Percentiles rank a stretch among this genome's conserved stretches.
Conservation (phyloP, 768 basidiomycete genomes). For the Lactifluus pinguis region DNA sequence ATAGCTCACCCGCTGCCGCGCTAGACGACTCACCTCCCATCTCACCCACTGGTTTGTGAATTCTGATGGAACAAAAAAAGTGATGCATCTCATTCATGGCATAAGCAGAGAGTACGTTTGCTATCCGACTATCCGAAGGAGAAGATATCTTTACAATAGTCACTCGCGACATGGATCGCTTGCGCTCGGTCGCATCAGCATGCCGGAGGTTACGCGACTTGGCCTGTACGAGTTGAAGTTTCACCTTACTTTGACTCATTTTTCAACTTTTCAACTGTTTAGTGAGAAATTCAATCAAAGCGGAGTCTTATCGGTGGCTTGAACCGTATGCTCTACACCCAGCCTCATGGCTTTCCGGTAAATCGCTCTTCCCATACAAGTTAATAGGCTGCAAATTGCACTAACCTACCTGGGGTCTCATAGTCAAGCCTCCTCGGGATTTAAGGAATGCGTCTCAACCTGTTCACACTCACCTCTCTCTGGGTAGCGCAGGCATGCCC, state of each 20-base stretch:
- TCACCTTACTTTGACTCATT: background rate
- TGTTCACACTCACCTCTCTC: conserved; percentile 46
- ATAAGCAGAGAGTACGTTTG: conserved; percentile 6
- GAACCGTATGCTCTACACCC: conserved; percentile 13
- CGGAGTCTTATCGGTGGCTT: conserved; percentile 3
- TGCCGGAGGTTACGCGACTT: conserved; percentile 13
- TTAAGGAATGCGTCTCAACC: conserved; percentile 42
- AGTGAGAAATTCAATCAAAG: background rate
- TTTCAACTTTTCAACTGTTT: background rate
- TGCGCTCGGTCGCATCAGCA: conserved; percentile 3
- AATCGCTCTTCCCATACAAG: background rate
- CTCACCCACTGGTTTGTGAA: background rate
- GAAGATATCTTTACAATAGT: background rate
- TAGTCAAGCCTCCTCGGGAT: conserved; percentile 36
- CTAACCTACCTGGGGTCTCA: background rate
- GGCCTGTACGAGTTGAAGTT: conserved; percentile 3
- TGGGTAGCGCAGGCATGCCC: conserved; percentile 50
- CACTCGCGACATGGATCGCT: conserved; percentile 9
- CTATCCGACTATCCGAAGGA: conserved; percentile 3
- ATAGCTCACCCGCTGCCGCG: background rate
- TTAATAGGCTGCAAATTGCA: background rate
- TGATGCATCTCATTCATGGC: background rate
- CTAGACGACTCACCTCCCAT: background rate
- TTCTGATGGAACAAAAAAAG: background rate
- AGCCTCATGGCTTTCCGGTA: conserved; percentile 18